A percentile compares a stretch with the other conserved stretches of the same genome.
These are phyloP conservation scores for Volvariella volvacea DNA, from an alignment of 1,284 basidiomycete genomes.

Conservation along the genomic window DNA sequence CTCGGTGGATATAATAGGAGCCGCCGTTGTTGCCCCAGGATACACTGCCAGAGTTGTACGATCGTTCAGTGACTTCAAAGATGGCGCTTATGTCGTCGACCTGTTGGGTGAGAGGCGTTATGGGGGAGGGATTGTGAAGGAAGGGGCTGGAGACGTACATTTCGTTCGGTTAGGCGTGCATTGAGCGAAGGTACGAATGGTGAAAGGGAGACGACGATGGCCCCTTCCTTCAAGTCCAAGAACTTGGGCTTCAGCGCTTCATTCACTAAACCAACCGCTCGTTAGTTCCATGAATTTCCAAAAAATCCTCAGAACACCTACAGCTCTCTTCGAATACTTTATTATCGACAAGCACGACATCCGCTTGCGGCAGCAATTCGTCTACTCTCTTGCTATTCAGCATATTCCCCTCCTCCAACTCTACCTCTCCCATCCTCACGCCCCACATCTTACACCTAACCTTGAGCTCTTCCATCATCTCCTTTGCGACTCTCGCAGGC, in stretches of 20 bases:
- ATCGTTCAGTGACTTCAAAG: constrained; percentile 60
- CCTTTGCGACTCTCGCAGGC: constrained; percentile 57
- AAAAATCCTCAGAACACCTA: too few relatives aligned
- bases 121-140: neutral
- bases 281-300: too few relatives aligned
- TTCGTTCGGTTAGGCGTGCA: constrained; percentile 66
- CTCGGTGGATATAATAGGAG: constrained; percentile 65
- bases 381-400: constrained; percentile 51
- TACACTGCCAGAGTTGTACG: constrained; percentile 65
- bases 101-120: constrained; percentile 21
- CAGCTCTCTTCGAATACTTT: constrained; percentile 68
- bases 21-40: constrained; percentile 70
- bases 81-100: constrained; percentile 72
- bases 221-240: constrained; percentile 74
- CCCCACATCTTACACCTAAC: constrained; percentile 75
- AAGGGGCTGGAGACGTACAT: constrained; percentile 37
- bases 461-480: constrained; percentile 55
- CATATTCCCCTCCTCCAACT: constrained; percentile 72
- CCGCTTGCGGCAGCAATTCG: constrained; percentile 57
- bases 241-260: constrained; percentile 68
- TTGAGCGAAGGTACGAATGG: constrained; percentile 61
- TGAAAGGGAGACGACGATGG: constrained; percentile 67
- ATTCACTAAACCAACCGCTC: constrained; percentile 45
- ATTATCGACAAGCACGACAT: constrained; percentile 75
- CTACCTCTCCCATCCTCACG: constrained; percentile 55